phyloP scores from a whole-genome alignment of 139 green algal genomes.

The Chlamydomonas asymmetrica region DNA sequence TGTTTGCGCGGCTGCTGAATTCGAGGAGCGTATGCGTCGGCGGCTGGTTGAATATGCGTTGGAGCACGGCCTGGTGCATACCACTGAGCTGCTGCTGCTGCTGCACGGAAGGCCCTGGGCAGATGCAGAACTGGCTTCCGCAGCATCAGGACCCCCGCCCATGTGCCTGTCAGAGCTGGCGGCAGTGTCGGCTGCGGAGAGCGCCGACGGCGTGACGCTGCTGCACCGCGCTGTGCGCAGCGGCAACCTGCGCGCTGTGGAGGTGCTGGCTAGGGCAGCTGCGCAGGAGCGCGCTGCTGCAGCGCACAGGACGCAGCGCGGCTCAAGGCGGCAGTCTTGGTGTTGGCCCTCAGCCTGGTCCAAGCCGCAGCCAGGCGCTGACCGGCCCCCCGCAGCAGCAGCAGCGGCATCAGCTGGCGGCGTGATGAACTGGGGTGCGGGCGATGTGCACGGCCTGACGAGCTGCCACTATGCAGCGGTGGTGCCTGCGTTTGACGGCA shows the following conservation, averaged over 20 bases:
- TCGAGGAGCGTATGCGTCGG: no score
- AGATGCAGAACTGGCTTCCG: no score
- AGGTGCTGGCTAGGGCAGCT: constrained; percentile 4
- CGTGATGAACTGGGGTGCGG: background rate
- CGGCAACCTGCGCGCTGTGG: constrained; percentile 6
- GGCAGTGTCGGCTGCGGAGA: background rate
- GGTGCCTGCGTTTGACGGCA: constrained; percentile 4
- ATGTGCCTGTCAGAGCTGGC: background rate
- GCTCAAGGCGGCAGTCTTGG: background rate
- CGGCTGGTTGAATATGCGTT: constrained; percentile 8
- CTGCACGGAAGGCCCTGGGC: background rate
- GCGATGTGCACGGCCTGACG: constrained; percentile 15
- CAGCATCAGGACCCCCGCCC: background rate
- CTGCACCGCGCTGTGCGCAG: constrained; percentile 23
- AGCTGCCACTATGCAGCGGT: constrained; percentile 20
- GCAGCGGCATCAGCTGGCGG: background rate
- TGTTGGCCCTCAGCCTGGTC: background rate
- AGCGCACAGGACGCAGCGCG: background rate
- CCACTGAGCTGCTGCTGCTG: background rate
- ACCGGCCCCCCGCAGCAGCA: background rate
- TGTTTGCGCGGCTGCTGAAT: no score
- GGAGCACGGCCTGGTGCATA: background rate
- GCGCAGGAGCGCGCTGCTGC: background rate
- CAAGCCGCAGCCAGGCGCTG: background rate
- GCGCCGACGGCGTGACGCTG: constrained; percentile 3